These are phyloP conservation scores for Coprinopsis cinerea DNA, from an alignment of 768 basidiomycete genomes.

Conservation along the genomic window DNA sequence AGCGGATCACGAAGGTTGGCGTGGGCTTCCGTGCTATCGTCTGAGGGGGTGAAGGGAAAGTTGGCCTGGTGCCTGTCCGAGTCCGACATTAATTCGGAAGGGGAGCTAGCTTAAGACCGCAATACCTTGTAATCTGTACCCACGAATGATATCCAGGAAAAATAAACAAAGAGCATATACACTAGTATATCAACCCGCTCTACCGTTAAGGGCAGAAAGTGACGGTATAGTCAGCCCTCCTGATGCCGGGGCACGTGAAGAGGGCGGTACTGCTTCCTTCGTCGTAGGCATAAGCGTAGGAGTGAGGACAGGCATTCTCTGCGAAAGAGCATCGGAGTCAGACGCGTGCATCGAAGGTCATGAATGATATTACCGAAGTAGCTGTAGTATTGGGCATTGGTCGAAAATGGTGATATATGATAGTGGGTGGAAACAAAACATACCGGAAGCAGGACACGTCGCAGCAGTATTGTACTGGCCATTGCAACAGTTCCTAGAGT, in stretches of 20 bases:
- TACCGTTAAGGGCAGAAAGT: constrained; percentile 47
- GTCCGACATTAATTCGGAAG: too few relatives aligned
- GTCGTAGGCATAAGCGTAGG: constrained; percentile 54
- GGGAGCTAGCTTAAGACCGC: too few relatives aligned
- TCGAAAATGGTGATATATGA: too few relatives aligned
- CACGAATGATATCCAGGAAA: too few relatives aligned
- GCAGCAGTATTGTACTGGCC: constrained; percentile 44
- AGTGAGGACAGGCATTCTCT: constrained; percentile 31
- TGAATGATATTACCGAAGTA: constrained; percentile 19
- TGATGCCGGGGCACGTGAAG: constrained; percentile 40
- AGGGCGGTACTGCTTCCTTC: constrained; percentile 45
- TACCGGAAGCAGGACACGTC: constrained; percentile 45
- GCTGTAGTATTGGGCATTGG: constrained; percentile 23
- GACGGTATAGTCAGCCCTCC: constrained; percentile 40
- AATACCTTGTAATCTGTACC: too few relatives aligned
- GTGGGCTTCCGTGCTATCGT: too few relatives aligned
- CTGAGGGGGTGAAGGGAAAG: too few relatives aligned
- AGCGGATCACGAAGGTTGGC: too few relatives aligned
- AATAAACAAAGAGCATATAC: too few relatives aligned
- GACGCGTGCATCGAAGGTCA: neutral
- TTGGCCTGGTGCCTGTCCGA: too few relatives aligned
- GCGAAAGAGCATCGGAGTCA: neutral
- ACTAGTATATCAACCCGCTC: too few relatives aligned
- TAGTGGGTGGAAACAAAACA: too few relatives aligned
- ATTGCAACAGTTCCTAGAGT: constrained; percentile 63